phyloP scores from a whole-genome alignment of 2,329 filamentous ascomycete species.

The Aspergillus sclerotialis region DNA sequence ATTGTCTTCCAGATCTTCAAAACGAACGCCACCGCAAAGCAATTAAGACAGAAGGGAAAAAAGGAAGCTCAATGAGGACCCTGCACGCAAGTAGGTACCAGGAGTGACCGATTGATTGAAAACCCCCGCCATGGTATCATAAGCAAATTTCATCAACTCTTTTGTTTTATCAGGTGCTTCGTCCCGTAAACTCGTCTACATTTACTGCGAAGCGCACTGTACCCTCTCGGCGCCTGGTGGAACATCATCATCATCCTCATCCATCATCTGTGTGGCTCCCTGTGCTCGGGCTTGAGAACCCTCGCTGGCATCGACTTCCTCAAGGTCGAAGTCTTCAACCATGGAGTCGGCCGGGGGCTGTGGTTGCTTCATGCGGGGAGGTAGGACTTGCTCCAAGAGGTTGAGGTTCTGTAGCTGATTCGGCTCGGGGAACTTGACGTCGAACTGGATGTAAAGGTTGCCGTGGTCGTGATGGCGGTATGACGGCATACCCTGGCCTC shows the following conservation, averaged over 20 bases:
- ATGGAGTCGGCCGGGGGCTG: conserved; percentile 75
- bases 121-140: conserved; percentile 28
- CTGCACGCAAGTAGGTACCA: conserved; percentile 2
- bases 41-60: conserved; percentile 19
- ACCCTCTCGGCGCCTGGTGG: conserved; percentile 44
- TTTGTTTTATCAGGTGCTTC: conserved; percentile 16
- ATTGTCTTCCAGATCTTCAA: conserved; percentile 23
- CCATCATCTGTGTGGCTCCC: conserved; percentile 55
- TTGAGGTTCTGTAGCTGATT: conserved; percentile 63
- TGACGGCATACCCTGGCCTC: conserved; percentile 96
- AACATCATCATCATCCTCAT: conserved; percentile 62
- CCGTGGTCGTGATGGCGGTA: conserved; percentile 90
- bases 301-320: conserved; percentile 70
- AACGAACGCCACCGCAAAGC: conserved; percentile 30
- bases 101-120: conserved; percentile 7
- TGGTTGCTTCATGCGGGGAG: conserved; percentile 58
- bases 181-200: conserved; percentile 10
- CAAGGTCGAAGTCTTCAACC: conserved; percentile 81
- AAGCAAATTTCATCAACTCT: conserved; percentile 28
- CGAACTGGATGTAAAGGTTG: conserved; percentile 96
- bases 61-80: conserved; percentile 13
- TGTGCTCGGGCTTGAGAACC: conserved; percentile 59
- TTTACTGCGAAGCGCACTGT: conserved; percentile 47
- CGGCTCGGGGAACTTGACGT: conserved; percentile 91
- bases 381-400: conserved; percentile 77